Evolutionary conservation across 1,284 basidiomycete species (phyloP), one percentile per base, ranked within the genome.

Genomic region (Heliocybe sulcata): DNA sequence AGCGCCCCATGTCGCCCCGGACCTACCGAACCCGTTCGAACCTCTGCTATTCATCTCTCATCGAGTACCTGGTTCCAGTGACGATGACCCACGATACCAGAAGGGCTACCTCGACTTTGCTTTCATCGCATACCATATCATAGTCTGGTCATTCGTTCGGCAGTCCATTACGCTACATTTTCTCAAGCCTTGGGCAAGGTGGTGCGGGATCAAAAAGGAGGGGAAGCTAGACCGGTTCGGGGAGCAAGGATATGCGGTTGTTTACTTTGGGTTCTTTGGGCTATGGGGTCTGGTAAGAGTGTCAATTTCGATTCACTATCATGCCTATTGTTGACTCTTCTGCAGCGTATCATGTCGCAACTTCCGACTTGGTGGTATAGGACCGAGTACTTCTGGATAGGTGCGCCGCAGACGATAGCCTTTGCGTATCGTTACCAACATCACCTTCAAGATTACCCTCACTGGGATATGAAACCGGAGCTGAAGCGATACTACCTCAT

Each of bases 401-500:
- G 89, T 87, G 49, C 9, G 74, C 62, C 3, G 8, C 3, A 38
- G 49, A 48, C 51, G 58, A 57, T 38, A 6, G 29, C 38, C 11
- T 42, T 22, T 35, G 10, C 14, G 19, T 33, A 45, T 53, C 38
- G 12, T 23, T 16, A 42, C 53, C 54, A 45, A 53, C 55, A 33
- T 25, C 23, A 55, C 26, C 38, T 9, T 53, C 9, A 55, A 89
- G 90, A 82, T 54, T 96, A 96, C 65, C 94, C 94, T 26, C 85
- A 93, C 65, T 90, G 86, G 85, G 81, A 90, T 57, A 93, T 99
- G 91, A 83, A 81, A 35, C 82, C 85, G 1, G 80, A 85, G 59
- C 75, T 98, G 60, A 99, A 99, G 72, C 71, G 80, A 33, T 98
- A 98, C 75, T 99, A 99, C 68, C 82, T 99, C 55, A 82, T 91